Percentiles rank a stretch among this genome's conserved stretches.
Evolutionary conservation across 192 early-diverging fungal species (phyloP).

Genomic region (Paraglomus brasilianum): DNA sequence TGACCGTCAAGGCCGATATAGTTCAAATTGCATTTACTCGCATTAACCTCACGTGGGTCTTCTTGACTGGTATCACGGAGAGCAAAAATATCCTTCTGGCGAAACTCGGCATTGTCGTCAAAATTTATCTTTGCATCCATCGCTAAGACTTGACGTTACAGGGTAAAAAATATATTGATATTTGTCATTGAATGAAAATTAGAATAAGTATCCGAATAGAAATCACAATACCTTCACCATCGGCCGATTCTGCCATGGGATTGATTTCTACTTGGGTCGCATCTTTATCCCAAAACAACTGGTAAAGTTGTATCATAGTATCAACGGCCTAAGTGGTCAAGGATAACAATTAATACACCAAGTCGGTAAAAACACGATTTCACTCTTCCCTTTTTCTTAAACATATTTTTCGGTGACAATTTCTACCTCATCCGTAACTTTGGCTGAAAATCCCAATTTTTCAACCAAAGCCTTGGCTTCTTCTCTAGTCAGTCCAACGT

Average conservation of each 20-base stretch:
- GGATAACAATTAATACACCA: background rate
- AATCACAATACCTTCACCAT: constrained; percentile 73
- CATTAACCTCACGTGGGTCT: constrained; percentile 95
- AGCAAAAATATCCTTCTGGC: constrained; percentile 85
- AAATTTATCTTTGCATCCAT: constrained; percentile 99
- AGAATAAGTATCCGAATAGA: constrained; percentile 35
- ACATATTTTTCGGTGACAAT: background rate
- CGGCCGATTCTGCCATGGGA: constrained; percentile 90
- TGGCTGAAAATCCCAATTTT: constrained; percentile 86
- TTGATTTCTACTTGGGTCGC: constrained; percentile 99
- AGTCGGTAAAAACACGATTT: background rate
- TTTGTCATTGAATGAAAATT: no score
- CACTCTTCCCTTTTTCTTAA: background rate
- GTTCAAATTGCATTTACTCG: constrained; percentile 96
- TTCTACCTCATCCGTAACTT: constrained; percentile 63
- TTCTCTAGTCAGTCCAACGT: constrained; percentile 72
- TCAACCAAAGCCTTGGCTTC: constrained; percentile 76
- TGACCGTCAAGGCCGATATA: constrained; percentile 99
- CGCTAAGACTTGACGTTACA: constrained; percentile 67
- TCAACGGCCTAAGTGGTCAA: constrained; percentile 69
- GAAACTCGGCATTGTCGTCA: constrained; percentile 99
- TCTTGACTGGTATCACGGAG: constrained; percentile 95
- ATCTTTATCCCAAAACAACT: constrained; percentile 95
- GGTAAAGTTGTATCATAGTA: constrained; percentile 90
- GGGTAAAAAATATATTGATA: constrained; percentile 17